Evolutionary conservation across 768 basidiomycete genomes (phyloP).

Genomic region (Leucosporidium creatinivorum): DNA sequence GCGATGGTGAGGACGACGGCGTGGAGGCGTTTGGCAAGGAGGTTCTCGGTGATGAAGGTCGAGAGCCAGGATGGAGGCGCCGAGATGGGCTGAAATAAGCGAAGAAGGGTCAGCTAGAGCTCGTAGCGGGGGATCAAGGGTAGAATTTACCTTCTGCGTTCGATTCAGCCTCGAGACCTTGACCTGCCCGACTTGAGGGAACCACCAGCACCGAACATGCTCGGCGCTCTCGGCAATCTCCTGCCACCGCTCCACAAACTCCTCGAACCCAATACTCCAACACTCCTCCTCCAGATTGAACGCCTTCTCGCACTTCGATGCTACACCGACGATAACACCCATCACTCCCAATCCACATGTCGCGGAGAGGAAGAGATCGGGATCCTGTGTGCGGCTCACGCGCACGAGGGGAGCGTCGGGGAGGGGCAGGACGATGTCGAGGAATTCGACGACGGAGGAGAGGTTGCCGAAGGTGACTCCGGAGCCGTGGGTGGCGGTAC

Average conservation of each 20-base stretch:
- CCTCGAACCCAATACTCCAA: conserved; percentile 33
- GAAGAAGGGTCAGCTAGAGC: neutral
- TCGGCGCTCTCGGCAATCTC: conserved; percentile 53
- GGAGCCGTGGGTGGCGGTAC: conserved; percentile 91
- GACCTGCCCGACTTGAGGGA: conserved; percentile 65
- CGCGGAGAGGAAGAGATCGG: conserved; percentile 79
- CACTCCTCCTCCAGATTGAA: conserved; percentile 58
- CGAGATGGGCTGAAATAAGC: conserved; percentile 8
- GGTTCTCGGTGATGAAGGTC: conserved; percentile 43
- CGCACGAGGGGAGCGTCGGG: conserved; percentile 57
- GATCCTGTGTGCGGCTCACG: conserved; percentile 55
- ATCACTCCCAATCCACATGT: conserved; percentile 86
- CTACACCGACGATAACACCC: conserved; percentile 73
- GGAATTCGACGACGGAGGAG: conserved; percentile 66
- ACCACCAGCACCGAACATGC: conserved; percentile 95
- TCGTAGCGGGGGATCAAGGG: conserved; percentile 16
- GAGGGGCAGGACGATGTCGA: conserved; percentile 64
- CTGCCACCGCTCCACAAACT: conserved; percentile 24
- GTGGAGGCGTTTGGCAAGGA: conserved; percentile 71
- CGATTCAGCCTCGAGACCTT: conserved; percentile 68
- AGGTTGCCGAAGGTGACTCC: conserved; percentile 72
- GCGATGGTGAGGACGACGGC: conserved; percentile 77
- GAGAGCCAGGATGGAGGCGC: conserved; percentile 9
- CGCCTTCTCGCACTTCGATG: conserved; percentile 68
- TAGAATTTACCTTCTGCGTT: conserved; percentile 60